phyloP scores from a whole-genome alignment of 2,329 filamentous ascomycete genomes.

The Aspergillus sp. region DNA sequence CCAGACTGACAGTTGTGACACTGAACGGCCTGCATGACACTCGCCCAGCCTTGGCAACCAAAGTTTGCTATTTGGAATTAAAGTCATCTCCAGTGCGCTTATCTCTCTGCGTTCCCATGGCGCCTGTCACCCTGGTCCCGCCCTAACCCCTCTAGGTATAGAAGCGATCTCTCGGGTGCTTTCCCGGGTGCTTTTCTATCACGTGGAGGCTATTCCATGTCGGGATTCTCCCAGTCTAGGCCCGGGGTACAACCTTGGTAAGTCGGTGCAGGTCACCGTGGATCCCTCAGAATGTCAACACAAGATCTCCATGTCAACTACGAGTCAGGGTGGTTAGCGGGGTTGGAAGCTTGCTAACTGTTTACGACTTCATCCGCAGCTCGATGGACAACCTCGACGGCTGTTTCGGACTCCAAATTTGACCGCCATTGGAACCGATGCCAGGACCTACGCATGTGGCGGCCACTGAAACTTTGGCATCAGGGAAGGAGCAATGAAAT shows the following conservation, averaged over 20 bases:
- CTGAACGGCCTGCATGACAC: constrained; percentile 1
- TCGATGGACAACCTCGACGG: constrained; percentile 7
- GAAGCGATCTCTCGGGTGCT: constrained; percentile 3
- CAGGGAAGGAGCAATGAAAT: background rate
- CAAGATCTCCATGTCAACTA: too few species aligned
- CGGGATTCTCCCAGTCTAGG: background rate
- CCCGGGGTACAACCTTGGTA: too few species aligned
- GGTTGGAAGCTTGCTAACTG: background rate
- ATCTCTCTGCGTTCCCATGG: background rate
- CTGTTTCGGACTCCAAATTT: background rate
- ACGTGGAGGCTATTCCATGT: constrained; percentile 11
- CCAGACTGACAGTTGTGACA: background rate
- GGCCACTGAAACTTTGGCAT: constrained; percentile 1
- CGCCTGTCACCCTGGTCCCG: background rate
- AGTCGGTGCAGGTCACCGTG: too few species aligned
- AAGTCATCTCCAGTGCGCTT: background rate
- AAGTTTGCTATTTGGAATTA: background rate
- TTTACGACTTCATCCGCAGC: background rate
- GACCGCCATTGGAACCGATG: background rate
- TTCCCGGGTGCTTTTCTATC: constrained; percentile 12
- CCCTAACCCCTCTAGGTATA: background rate
- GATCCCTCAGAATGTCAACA: too few species aligned
- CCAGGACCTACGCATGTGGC: constrained; percentile 4
- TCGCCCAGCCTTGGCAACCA: background rate
- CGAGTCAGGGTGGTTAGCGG: too few species aligned